Base-by-base conservation (phyloP, 2,329 filamentous ascomycete genomes). In the Moelleriella libera region DNA sequence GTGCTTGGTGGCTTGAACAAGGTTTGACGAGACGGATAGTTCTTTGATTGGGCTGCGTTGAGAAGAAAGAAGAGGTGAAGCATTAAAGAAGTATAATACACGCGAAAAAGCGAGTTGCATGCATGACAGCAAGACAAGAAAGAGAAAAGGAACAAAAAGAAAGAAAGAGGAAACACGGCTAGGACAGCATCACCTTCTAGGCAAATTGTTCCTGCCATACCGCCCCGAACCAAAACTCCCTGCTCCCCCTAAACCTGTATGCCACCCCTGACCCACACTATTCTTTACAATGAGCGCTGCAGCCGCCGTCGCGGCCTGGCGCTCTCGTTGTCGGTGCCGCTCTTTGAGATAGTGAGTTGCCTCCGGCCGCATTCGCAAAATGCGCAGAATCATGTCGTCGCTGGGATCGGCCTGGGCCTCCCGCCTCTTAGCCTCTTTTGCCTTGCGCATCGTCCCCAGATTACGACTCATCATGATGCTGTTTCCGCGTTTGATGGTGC, bases 331-430 rank as follows among this genome's bases (percentile, higher is more conserved):
- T 53, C 92, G 76, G 61, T 88, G 89, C 41, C 92, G 74, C 63
- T 97, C 90, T 58, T 86, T 87, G 51, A 98, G 72, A 65, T 98
- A 98, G 34, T 78, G 70, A 45, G 82, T 76, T 3, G 92, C 92
- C 67, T 97, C 92, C 2, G 88, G 88, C 47, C 92, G 75, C 92
- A 98, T 98, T 46, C 92, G 77, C 54, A 98, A 66, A 54, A 98
- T 98, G 21, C 92, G 77, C 57, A 98, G 66, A 54, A 98, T 97
- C 85, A 97, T 97, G 62, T 98, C 92, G 63, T 98, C 92, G 61
- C 84, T 95, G 2, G 92, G 90, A 62, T 97, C 92, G 1, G 92
- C 90, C 62, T 98, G 92, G 1, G 88, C 88, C 62, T 97, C 90
- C 57, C 89, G 88, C 53, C 92, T 76, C 69, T 94, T 96, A 66